Evolutionary conservation across 192 early-diverging fungal species (phyloP), one percentile per base, ranked within the genome.

Genomic region (Linnemannia elongata): DNA sequence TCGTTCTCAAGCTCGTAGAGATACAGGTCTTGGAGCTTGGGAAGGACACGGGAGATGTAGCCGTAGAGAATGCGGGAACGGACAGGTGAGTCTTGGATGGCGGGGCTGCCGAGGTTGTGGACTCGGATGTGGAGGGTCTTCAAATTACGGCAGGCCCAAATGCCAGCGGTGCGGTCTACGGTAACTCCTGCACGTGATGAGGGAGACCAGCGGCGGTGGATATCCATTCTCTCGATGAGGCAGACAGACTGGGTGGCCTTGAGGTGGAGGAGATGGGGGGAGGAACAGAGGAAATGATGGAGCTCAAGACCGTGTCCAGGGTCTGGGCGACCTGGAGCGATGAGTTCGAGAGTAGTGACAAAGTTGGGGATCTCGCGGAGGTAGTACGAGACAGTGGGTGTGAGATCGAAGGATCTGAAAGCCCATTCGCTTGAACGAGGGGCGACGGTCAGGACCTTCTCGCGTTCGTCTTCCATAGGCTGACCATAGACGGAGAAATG

Each of bases 101-200:
- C 60, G 1, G 60, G 27, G 60, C 60, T 66, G 60, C 60, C 60
- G 12, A 66, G 27, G 30, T 66, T 66, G 30, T 66, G 60, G n/a
- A 66, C 60, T 12, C 60, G 60, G 12, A 66, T 66, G 60, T 66
- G 60, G 13, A 66, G 60, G 60, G 60, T 66, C 30, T 66, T 66
- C 27, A 66, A 30, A 30, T 66, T 66, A 4, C 30, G 60, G 27
- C 60, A 66, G 10, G 60, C 60, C 60, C 60, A 66, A 3, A 66
- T 66, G 60, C 60, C 60, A 3, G 60, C 60, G 10, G n/a, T 27
- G 27, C 60, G 60, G 27, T 66, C 60, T 9, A 66, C 60, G 9
- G 4, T 27, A 30, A 66, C 13, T 33, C 60, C 60, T 15, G 60
- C 9, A 13, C 60, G 60, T 1, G 27, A n/a, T 15, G 60, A 66